Percentiles rank a stretch among this genome's conserved stretches.
Evolutionary conservation across 1,284 basidiomycete genomes (phyloP).

Genomic region (Singerocomus inundabilis): DNA sequence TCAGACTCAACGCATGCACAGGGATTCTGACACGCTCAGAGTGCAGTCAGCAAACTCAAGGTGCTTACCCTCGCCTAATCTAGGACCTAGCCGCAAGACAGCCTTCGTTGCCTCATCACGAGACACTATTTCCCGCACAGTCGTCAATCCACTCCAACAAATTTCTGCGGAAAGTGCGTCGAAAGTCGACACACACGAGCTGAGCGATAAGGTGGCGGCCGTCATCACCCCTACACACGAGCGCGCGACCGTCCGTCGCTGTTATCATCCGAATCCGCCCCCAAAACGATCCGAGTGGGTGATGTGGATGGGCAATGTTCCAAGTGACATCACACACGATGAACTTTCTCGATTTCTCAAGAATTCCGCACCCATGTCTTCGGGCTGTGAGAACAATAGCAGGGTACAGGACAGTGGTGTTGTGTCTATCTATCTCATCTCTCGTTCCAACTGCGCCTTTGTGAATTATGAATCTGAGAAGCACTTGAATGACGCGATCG

Average conservation of each 20-base stretch:
- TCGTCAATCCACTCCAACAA: slow-evolving; percentile 1
- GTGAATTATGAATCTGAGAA: slow-evolving; percentile 78
- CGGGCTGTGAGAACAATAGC: slow-evolving; percentile 7
- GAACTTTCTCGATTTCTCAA: slow-evolving; percentile 90
- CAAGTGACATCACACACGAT: slow-evolving; percentile 80
- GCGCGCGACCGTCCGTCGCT: slow-evolving; percentile 38
- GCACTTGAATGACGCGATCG: slow-evolving; percentile 68
- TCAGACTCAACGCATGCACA: slow-evolving; percentile 10
- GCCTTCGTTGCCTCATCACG: neutral
- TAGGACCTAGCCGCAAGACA: neutral
- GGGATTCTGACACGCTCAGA: slow-evolving; percentile 9
- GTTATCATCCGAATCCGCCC: slow-evolving; percentile 65
- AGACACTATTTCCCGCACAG: neutral
- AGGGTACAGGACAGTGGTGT: slow-evolving; percentile 52
- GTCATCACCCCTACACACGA: slow-evolving; percentile 15
- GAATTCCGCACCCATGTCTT: slow-evolving; percentile 25
- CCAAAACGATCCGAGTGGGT: slow-evolving; percentile 86
- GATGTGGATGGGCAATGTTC: slow-evolving; percentile 94
- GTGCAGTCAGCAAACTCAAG: neutral
- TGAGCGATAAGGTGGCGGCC: neutral
- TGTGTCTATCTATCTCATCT: slow-evolving; percentile 88
- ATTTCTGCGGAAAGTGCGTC: neutral
- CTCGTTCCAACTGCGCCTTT: slow-evolving; percentile 91
- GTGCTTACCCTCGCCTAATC: neutral
- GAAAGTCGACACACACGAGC: neutral